A percentile compares a stretch with the other conserved stretches of the same genome.
phyloP scores from a whole-genome alignment of 805 yeast species.

The Ogataea salicorniae region DNA sequence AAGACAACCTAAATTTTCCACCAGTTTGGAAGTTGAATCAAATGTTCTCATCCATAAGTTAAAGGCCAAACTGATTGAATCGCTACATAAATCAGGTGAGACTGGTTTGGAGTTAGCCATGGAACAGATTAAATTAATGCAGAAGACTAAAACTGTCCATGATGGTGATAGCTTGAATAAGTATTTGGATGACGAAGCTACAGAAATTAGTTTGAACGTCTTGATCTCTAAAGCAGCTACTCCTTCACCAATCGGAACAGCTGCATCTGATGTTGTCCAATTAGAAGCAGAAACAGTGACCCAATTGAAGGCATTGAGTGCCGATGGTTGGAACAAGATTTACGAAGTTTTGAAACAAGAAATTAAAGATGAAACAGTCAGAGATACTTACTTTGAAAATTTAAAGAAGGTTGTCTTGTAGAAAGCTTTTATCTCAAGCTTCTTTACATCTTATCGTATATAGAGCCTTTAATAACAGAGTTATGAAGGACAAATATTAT shows the following conservation, averaged over 20 bases:
- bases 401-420: constrained; percentile 14
- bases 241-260: not conserved
- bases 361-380: constrained; percentile 12
- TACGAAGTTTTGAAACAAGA: constrained; percentile 30
- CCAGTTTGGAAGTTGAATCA: constrained; percentile 16
- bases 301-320: not conserved
- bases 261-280: not conserved
- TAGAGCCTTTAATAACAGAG: too few relatives aligned
- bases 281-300: not conserved
- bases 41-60: constrained; percentile 30
- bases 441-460: too few relatives aligned
- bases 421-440: constrained; percentile 17
- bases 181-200: constrained; percentile 16
- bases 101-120: constrained; percentile 26
- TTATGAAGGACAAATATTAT: too few relatives aligned
- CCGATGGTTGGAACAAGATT: constrained; percentile 34
- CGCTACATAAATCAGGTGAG: constrained; percentile 20
- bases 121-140: constrained; percentile 39
- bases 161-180: constrained; percentile 34
- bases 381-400: constrained; percentile 12
- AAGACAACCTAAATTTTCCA: constrained; percentile 63
- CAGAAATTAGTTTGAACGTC: constrained; percentile 30
- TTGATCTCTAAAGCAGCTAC: constrained; percentile 24
- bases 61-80: constrained; percentile 33
- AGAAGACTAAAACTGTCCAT: constrained; percentile 46